Percentiles rank a stretch among this genome's conserved stretches.
Evolutionary conservation across 352 stramenopile species (phyloP).

Genomic region (Globisporangium nagaii): DNA sequence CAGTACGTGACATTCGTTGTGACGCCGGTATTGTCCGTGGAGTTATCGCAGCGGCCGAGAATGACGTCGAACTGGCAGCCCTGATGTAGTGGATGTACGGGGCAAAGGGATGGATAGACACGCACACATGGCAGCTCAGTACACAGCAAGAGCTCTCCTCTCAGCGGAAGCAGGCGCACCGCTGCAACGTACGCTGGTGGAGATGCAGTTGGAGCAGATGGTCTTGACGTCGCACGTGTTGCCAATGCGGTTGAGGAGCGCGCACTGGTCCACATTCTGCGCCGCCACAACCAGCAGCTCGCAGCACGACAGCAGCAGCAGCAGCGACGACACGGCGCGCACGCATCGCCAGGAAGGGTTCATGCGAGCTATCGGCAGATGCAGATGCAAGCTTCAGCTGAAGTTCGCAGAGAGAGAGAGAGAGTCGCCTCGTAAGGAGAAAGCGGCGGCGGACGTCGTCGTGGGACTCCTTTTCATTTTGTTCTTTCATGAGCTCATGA

Average conservation of each 20-base stretch:
- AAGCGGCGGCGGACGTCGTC: too few species aligned
- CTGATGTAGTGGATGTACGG: conserved; percentile 6
- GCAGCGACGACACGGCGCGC: neutral
- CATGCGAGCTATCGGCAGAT: neutral
- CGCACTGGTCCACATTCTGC: conserved; percentile 17
- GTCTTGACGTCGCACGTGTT: conserved; percentile 34
- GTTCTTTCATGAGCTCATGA: too few species aligned
- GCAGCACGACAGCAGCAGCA: neutral
- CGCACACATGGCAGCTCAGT: neutral
- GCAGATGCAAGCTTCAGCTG: too few species aligned
- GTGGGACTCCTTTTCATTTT: too few species aligned
- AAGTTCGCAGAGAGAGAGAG: too few species aligned
- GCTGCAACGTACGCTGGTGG: conserved; percentile 15
- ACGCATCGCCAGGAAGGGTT: neutral
- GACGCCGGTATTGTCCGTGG: neutral
- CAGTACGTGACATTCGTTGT: conserved; percentile 23
- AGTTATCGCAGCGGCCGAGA: conserved; percentile 16
- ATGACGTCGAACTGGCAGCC: conserved; percentile 36
- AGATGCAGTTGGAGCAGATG: conserved; percentile 36
- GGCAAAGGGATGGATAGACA: too few species aligned
- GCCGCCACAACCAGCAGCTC: neutral
- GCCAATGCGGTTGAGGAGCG: conserved; percentile 19
- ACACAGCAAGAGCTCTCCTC: neutral
- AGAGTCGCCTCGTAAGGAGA: too few species aligned
- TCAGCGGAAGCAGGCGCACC: neutral